Evolutionary conservation across 495 filamentous ascomycete species (phyloP).

Genomic region (Neurospora sp.): DNA sequence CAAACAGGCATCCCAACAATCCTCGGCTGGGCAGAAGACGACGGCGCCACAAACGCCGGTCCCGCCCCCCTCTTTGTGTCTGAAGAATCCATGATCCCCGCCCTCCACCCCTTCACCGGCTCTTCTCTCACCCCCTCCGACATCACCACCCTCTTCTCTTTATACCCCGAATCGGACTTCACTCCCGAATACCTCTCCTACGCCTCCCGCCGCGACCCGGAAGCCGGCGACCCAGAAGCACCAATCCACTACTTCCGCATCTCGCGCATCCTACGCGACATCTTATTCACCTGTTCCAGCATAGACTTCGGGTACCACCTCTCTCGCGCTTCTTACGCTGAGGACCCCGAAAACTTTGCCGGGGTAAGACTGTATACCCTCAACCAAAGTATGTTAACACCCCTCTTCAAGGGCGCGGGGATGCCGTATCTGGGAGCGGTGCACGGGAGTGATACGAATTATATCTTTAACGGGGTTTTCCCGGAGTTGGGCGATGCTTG

Average conservation of each 20-base stretch:
- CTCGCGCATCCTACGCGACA: slow-evolving; percentile 18
- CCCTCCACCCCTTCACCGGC: slow-evolving; percentile 3
- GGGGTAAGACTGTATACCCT: slow-evolving; percentile 15
- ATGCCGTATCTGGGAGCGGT: slow-evolving; percentile 18
- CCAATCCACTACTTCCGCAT: slow-evolving; percentile 20
- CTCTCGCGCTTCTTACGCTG: not conserved
- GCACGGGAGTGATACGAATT: slow-evolving; percentile 23
- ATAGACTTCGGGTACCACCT: slow-evolving; percentile 20
- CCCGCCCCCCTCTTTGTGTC: slow-evolving; percentile 4
- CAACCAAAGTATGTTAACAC: slow-evolving; percentile 22
- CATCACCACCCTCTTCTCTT: slow-evolving; percentile 11
- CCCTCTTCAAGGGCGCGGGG: slow-evolving; percentile 8
- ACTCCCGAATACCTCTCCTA: slow-evolving; percentile 9
- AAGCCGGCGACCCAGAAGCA: slow-evolving; percentile 7
- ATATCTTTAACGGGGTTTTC: slow-evolving; percentile 20
- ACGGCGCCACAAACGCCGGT: slow-evolving; percentile 16
- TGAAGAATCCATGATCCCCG: slow-evolving; percentile 12
- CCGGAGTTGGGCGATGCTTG: slow-evolving; percentile 7
- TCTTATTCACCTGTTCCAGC: slow-evolving; percentile 23
- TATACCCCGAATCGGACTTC: slow-evolving; percentile 17
- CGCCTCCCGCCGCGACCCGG: slow-evolving; percentile 2
- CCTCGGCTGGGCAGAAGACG: slow-evolving; percentile 22
- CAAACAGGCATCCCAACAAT: slow-evolving; percentile 18
- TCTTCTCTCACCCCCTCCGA: slow-evolving; percentile 7
- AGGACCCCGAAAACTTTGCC: not conserved